A percentile compares a stretch with the other conserved stretches of the same genome.
These are phyloP conservation scores for Verticillium zaregamsianum DNA, from an alignment of 2,329 filamentous ascomycete genomes.

Conservation along the genomic window DNA sequence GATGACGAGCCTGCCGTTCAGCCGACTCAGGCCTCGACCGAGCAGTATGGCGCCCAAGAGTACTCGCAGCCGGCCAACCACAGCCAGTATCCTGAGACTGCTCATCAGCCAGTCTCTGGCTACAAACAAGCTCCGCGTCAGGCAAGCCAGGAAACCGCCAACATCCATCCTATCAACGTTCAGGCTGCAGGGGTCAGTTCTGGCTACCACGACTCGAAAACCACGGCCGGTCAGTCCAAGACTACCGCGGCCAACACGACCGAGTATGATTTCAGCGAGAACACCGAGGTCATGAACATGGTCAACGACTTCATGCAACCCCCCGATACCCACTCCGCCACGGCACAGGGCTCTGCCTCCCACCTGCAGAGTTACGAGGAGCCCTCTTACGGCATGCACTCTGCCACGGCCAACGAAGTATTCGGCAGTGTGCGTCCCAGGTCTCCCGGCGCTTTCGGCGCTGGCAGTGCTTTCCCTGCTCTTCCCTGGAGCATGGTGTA, in stretches of 20 bases:
- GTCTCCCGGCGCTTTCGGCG: conserved; percentile 22
- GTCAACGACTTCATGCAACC: conserved; percentile 45
- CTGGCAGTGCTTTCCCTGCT: conserved; percentile 30
- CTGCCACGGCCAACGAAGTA: conserved; percentile 44
- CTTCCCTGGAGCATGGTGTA: conserved; percentile 50
- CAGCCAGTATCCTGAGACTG: background rate
- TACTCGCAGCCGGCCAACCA: background rate
- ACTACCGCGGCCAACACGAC: conserved; percentile 3
- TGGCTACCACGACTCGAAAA: background rate
- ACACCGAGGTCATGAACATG: conserved; percentile 39
- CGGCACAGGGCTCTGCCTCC: background rate
- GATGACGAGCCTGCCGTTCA: background rate
- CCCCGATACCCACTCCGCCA: conserved; percentile 25
- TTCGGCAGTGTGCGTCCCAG: conserved; percentile 36
- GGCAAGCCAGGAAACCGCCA: background rate
- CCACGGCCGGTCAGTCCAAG: background rate
- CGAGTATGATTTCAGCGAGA: conserved; percentile 17
- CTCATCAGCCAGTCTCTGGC: background rate
- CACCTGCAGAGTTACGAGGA: conserved; percentile 23
- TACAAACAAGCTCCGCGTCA: background rate
- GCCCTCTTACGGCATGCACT: conserved; percentile 53
- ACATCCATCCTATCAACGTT: background rate
- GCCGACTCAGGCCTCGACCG: background rate
- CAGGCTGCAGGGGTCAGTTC: background rate
- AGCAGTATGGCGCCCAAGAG: background rate